Percentiles rank a stretch among this genome's conserved stretches.
Evolutionary conservation across 805 yeast genomes (phyloP).

Genomic region (Yarrowia osloensis): DNA sequence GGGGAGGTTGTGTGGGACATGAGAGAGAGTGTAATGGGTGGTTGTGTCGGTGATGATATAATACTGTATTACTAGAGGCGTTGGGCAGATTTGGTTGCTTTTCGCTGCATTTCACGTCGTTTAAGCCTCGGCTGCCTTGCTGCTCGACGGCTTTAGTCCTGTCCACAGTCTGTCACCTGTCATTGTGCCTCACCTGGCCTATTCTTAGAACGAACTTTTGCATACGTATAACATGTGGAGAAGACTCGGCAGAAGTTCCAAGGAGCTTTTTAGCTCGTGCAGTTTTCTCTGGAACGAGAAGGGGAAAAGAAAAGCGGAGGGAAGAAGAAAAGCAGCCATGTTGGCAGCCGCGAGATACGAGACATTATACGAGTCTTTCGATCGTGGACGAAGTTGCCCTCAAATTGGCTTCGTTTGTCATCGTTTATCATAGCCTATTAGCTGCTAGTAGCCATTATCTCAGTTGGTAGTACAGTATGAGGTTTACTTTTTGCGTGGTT

Average conservation of each 20-base stretch:
- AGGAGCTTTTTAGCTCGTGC: neutral
- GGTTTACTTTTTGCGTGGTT: neutral
- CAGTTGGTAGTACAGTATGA: neutral
- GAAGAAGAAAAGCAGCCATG: neutral
- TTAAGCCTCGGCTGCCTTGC: neutral
- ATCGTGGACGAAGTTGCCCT: too few species aligned
- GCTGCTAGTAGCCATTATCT: too few species aligned
- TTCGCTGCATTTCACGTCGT: neutral
- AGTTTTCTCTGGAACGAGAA: neutral
- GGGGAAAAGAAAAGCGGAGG: neutral
- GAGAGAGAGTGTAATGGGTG: too few species aligned
- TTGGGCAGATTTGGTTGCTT: too few species aligned
- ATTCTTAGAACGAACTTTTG: conserved; percentile 8
- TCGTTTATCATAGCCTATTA: neutral
- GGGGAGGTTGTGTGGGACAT: neutral
- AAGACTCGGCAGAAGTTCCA: conserved; percentile 14
- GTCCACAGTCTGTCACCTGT: neutral
- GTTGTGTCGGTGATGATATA: too few species aligned
- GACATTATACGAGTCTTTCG: neutral
- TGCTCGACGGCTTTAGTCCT: neutral
- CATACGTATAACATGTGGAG: conserved; percentile 18
- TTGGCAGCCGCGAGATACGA: neutral
- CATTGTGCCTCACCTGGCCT: neutral
- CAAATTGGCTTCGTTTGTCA: neutral
- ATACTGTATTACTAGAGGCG: too few species aligned